Conservation (phyloP, 1,284 basidiomycete species). For the Xerocomus minutiporus region DNA sequence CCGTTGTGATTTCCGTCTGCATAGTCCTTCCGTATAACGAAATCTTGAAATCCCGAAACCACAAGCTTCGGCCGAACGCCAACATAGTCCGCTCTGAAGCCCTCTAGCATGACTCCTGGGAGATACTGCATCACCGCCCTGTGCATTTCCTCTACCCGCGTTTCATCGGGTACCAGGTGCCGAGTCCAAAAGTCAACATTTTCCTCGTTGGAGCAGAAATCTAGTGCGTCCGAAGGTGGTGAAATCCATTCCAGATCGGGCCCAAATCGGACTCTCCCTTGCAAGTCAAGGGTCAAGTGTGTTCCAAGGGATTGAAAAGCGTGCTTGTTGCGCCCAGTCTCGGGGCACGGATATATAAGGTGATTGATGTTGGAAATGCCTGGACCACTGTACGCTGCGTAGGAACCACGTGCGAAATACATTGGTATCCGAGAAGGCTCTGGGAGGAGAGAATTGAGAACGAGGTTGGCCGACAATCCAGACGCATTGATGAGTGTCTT, state of each 20-base stretch:
- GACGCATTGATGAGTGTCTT: conserved; percentile 84
- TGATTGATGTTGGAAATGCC: conserved; percentile 64
- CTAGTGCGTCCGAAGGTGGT: conserved; percentile 38
- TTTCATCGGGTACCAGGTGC: conserved; percentile 66
- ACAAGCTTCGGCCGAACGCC: conserved; percentile 90
- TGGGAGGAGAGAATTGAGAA: conserved; percentile 71
- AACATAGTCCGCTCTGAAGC: conserved; percentile 83
- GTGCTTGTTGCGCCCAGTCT: conserved; percentile 50
- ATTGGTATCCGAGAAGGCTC: conserved; percentile 54
- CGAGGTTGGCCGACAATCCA: conserved; percentile 71
- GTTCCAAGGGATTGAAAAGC: conserved; percentile 82
- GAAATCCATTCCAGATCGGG: conserved; percentile 90
- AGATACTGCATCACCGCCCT: conserved; percentile 69
- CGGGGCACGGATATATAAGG: conserved; percentile 88
- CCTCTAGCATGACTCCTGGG: conserved; percentile 60
- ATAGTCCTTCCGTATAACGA: conserved; percentile 61
- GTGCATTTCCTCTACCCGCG: conserved; percentile 61
- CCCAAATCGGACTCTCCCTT: conserved; percentile 87
- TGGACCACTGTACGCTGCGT: conserved; percentile 80
- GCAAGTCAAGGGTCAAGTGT: conserved; percentile 86
- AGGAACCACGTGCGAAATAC: conserved; percentile 80
- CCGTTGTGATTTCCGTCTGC: conserved; percentile 28
- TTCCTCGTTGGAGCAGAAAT: conserved; percentile 36
- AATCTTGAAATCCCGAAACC: conserved; percentile 84
- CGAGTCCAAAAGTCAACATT: conserved; percentile 73